Base-by-base conservation (phyloP, 2,329 filamentous ascomycete species). In the Fusarium sp. region DNA sequence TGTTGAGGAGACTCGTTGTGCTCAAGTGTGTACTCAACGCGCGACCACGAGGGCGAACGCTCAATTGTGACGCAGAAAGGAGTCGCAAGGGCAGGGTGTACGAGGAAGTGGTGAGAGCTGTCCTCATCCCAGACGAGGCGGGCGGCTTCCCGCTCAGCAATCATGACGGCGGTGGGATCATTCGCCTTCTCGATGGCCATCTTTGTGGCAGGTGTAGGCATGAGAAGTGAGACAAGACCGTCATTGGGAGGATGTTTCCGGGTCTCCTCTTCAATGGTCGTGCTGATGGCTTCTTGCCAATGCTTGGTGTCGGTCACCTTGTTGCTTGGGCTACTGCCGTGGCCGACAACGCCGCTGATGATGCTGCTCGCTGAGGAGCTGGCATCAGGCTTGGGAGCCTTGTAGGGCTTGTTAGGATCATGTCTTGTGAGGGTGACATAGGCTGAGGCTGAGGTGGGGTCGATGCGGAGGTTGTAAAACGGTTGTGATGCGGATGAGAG, bases 91-190 rank as follows among this genome's bases (percentile, higher is more conserved):
- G 88, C 87, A 3, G 88, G 88, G 75, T 91, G 89, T 30, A 87
- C 88, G n/a, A 91, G 82, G 77, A 88, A 91, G 77, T 90, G 86
- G 71, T 82, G 86, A 7, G 80, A 78, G 60, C 82, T 86, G 74
- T 91, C 89, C 31, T 88, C 86, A 74, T 91, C 89, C 88, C 91
- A 94, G n/a, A 92, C 88, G 3, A 95, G 86, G 3, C 90, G 86
- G 27, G 89, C 92, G 71, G 89, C 90, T 79, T 94, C 91, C 34
- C 87, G 85, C 76, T 92, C 89, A 1, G 91, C 91, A 36, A 90
- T 87, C 62, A 85, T 84, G 5, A 90, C 84, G 10, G 91, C 86
- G 0, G 86, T 83, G 3, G 86, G 83, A 75, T 92, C 89, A 44
- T 87, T 83, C 3, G 90, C 81, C 28, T 86, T 84, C 62, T 91